Evolutionary conservation across 805 yeast species (phyloP).

Genomic region (Candida tallmaniae): DNA sequence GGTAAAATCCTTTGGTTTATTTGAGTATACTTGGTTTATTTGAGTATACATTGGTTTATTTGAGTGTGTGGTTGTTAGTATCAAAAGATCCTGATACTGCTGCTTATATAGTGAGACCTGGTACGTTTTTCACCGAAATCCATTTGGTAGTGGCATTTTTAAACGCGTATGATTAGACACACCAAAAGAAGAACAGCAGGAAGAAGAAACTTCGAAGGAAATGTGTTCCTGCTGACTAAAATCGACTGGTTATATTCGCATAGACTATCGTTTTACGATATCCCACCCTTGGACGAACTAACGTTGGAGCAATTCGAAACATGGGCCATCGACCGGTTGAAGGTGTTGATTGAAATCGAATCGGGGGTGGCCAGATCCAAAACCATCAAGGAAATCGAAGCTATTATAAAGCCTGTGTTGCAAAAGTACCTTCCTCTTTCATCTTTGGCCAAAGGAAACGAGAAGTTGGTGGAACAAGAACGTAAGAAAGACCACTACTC

Average conservation of each 20-base stretch:
- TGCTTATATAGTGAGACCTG: no score
- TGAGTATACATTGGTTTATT: no score
- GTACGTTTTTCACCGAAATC: no score
- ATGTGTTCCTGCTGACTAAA: conserved; percentile 21
- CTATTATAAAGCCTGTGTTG: conserved; percentile 60
- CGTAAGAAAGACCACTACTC: conserved; percentile 88
- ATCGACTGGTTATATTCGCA: conserved; percentile 39
- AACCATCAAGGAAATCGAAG: conserved; percentile 59
- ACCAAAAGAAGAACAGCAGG: conserved; percentile 72
- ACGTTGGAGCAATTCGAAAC: conserved; percentile 89
- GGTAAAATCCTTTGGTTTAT: no score
- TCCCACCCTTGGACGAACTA: conserved; percentile 80
- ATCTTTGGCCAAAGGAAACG: conserved; percentile 21
- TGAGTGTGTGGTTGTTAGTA: no score
- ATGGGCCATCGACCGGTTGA: conserved; percentile 92
- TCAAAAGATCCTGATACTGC: no score
- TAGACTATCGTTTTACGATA: conserved; percentile 67
- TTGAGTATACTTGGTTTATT: neutral
- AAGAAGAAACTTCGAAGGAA: conserved; percentile 57
- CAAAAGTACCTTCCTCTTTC: conserved; percentile 62
- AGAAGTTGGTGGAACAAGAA: conserved; percentile 45
- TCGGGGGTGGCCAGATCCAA: conserved; percentile 63
- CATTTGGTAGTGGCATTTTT: no score
- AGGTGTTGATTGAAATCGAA: conserved; percentile 80
- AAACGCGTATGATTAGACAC: conserved; percentile 79